Percentiles rank a stretch among this genome's conserved stretches.
Conservation (phyloP, 257 asterid species). For the Fraxinus anomala region DNA sequence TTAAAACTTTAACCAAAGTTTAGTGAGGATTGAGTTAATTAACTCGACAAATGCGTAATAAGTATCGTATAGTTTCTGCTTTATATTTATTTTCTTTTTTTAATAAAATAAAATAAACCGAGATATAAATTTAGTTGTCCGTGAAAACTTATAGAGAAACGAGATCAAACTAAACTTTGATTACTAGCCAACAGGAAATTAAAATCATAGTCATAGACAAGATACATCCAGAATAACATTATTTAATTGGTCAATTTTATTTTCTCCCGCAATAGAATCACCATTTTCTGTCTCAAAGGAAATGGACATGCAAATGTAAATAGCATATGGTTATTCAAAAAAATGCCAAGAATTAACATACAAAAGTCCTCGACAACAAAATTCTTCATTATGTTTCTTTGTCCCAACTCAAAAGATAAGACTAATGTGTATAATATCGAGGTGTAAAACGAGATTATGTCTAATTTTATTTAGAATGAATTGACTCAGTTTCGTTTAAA, state of each 20-base stretch:
- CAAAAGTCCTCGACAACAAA: constrained; percentile 9
- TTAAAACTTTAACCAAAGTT: too few species aligned
- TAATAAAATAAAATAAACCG: too few species aligned
- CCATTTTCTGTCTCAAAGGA: too few species aligned
- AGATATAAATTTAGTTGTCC: too few species aligned
- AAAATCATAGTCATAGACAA: not conserved
- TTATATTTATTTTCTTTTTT: too few species aligned
- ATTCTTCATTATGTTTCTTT: not conserved
- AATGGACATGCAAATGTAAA: not conserved
- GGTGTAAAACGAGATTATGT: not conserved
- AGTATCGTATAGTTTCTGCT: too few species aligned
- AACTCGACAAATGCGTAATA: too few species aligned
- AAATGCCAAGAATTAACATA: not conserved
- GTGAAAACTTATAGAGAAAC: too few species aligned
- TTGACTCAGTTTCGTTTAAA: not conserved
- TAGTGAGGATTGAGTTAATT: too few species aligned
- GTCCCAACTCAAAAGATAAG: not conserved
- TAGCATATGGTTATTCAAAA: not conserved
- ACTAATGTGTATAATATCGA: not conserved
- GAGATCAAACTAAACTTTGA: not conserved
- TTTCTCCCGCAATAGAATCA: too few species aligned
- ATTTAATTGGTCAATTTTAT: too few species aligned
- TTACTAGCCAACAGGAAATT: not conserved
- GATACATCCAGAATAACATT: too few species aligned
- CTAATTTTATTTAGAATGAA: not conserved